Percentiles rank a stretch among this genome's conserved stretches.
Evolutionary conservation across 2,329 filamentous ascomycete genomes (phyloP).

Genomic region (Apiospora sp.): DNA sequence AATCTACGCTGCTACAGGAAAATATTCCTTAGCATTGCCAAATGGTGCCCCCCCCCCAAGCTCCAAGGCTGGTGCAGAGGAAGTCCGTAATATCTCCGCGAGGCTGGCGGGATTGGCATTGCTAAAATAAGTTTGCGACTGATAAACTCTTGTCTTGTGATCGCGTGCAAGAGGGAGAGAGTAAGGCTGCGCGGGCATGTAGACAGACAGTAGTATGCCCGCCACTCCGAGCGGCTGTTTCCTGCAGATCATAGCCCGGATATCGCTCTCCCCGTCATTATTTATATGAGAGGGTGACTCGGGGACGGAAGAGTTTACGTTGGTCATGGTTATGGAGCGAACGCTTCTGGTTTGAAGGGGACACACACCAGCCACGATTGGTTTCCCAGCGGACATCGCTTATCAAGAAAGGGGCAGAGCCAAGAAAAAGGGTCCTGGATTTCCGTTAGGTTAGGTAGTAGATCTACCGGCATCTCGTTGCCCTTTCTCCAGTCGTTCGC

Average conservation of each 20-base stretch:
- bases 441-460: neutral
- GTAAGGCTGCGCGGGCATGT: neutral
- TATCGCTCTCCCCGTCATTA: neutral
- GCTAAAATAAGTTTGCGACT: neutral
- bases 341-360: neutral
- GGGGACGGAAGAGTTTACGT: neutral
- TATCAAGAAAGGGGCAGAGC: conserved; percentile 3
- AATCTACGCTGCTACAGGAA: neutral
- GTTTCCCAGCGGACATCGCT: neutral
- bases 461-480: conserved; percentile 10
- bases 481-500: neutral
- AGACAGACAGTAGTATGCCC: neutral
- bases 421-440: conserved; percentile 2
- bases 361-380: conserved; percentile 10
- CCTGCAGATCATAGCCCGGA: neutral
- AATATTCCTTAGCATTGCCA: neutral
- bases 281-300: neutral
- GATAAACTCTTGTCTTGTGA: neutral
- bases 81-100: neutral
- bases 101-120: neutral
- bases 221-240: neutral
- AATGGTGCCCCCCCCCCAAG: too few species aligned
- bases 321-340: conserved; percentile 2
- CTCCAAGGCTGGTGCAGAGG: neutral
- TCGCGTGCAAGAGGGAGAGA: neutral